These are phyloP conservation scores for Penicilliopsis zonata DNA, from an alignment of 495 filamentous ascomycete genomes.

Conservation along the genomic window DNA sequence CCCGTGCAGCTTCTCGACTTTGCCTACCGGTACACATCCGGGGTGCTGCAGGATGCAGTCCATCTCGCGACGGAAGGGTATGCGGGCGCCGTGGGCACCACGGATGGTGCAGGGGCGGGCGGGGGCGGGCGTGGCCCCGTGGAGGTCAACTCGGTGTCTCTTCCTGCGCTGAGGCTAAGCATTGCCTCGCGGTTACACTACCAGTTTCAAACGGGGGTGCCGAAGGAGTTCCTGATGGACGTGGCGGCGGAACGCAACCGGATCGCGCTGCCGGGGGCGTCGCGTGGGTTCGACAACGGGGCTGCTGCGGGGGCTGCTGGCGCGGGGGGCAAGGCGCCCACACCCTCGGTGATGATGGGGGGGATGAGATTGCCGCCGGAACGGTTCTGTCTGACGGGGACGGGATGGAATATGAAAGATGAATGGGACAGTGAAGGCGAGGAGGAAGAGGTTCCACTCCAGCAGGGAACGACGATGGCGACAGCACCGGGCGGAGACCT, in stretches of 20 bases:
- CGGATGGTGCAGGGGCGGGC: slow-evolving; percentile 3
- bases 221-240: slow-evolving; percentile 81
- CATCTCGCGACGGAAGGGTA: slow-evolving; percentile 44
- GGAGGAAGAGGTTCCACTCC: too few species aligned
- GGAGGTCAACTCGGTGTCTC: slow-evolving; percentile 35
- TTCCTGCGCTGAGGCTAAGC: slow-evolving; percentile 48
- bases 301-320: slow-evolving; percentile 4
- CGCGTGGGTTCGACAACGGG: slow-evolving; percentile 47
- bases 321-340: slow-evolving; percentile 7
- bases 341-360: slow-evolving; percentile 33
- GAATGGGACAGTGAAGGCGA: slow-evolving; percentile 59
- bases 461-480: slow-evolving; percentile 25
- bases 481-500: slow-evolving; percentile 8
- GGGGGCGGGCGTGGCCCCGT: slow-evolving; percentile 13
- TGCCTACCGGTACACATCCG: slow-evolving; percentile 63
- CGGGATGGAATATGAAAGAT: slow-evolving; percentile 71
- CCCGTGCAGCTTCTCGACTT: slow-evolving; percentile 93
- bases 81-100: slow-evolving; percentile 15
- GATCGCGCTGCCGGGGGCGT: slow-evolving; percentile 63
- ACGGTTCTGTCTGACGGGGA: slow-evolving; percentile 79
- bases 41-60: slow-evolving; percentile 36
- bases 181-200: slow-evolving; percentile 52
- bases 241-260: slow-evolving; percentile 73
- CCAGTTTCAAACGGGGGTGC: slow-evolving; percentile 52
- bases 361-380: slow-evolving; percentile 81